These are phyloP conservation scores for Paraphoma chrysanthemicola DNA, from an alignment of 2,329 filamentous ascomycete genomes.

Conservation along the genomic window DNA sequence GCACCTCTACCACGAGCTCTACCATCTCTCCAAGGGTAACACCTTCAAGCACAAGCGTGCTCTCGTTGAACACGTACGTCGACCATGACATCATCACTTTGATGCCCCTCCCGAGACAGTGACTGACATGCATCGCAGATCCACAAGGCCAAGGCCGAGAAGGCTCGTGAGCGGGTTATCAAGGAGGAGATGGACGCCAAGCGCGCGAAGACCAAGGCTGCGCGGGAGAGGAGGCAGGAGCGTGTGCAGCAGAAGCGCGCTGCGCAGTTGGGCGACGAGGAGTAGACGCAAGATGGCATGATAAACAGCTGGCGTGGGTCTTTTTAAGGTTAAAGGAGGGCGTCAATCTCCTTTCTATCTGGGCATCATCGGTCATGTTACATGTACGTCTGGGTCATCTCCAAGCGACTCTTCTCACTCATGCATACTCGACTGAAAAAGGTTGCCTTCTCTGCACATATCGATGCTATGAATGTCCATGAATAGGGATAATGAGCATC, in stretches of 20 bases:
- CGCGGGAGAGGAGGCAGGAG: conserved; percentile 97
- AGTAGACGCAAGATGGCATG: conserved; percentile 47
- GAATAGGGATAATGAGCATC: conserved; percentile 45
- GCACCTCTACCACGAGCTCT: conserved; percentile 99
- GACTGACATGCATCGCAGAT: conserved; percentile 68
- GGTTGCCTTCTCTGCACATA: conserved; percentile 40
- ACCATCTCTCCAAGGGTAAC: conserved; percentile 99
- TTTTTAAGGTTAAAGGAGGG: conserved; percentile 50
- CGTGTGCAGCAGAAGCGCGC: conserved; percentile 89
- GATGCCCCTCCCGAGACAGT: conserved; percentile 22
- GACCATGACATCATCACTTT: conserved; percentile 47
- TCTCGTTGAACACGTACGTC: conserved; percentile 98
- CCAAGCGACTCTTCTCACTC: conserved; percentile 47
- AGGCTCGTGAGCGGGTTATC: conserved; percentile 91
- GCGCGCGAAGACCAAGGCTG: conserved; percentile 99
- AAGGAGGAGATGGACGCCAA: conserved; percentile 99
- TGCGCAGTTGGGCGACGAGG: conserved; percentile 71
- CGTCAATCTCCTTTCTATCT: conserved; percentile 49
- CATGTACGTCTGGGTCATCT: conserved; percentile 51
- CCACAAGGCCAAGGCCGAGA: conserved; percentile 99
- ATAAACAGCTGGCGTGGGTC: conserved; percentile 51
- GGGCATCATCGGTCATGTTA: conserved; percentile 52
- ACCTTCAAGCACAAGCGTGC: conserved; percentile 99
- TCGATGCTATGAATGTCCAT: conserved; percentile 47
- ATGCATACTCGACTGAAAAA: conserved; percentile 45